phyloP scores from a whole-genome alignment of 164 flowering plant genomes.

The Aristolochia fimbriata region DNA sequence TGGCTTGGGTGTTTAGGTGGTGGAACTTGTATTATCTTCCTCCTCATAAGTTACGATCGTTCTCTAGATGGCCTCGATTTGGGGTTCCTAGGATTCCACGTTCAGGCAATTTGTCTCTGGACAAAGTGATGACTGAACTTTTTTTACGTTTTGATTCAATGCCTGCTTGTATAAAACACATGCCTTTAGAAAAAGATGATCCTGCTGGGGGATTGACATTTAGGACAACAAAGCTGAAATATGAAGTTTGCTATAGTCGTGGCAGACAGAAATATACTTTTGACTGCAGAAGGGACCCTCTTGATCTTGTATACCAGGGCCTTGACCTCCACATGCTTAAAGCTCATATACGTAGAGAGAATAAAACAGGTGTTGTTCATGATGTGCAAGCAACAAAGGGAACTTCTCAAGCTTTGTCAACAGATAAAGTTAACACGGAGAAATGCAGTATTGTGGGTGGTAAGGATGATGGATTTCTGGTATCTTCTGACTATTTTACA shows the following conservation, averaged over 20 bases:
- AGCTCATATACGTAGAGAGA: conserved; percentile 46
- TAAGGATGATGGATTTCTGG: conserved; percentile 81
- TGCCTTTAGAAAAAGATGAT: conserved; percentile 78
- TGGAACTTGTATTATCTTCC: conserved; percentile 79
- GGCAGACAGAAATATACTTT: conserved; percentile 85
- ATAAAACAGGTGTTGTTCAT: conserved; percentile 35
- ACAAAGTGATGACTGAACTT: conserved; percentile 94
- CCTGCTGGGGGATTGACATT: conserved; percentile 91
- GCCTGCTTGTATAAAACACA: conserved; percentile 63
- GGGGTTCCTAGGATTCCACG: conserved; percentile 77
- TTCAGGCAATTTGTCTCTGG: conserved; percentile 91
- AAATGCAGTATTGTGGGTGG: conserved; percentile 27
- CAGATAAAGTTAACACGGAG: conserved; percentile 42
- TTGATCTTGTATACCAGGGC: conserved; percentile 94
- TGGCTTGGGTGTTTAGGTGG: conserved; percentile 84
- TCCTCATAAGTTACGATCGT: conserved; percentile 83
- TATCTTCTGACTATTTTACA: conserved; percentile 94
- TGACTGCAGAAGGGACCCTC: conserved; percentile 79
- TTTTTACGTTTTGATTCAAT: conserved; percentile 80
- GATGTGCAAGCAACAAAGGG: conserved; percentile 43
- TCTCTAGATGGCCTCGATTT: conserved; percentile 96
- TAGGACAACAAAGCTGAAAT: conserved; percentile 65
- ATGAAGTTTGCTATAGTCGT: conserved; percentile 69
- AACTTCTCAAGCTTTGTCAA: conserved; percentile 34
- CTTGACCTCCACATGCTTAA: conserved; percentile 82